Base-by-base conservation (phyloP, 2,329 filamentous ascomycete genomes). In the Aspergillus clavatus region DNA sequence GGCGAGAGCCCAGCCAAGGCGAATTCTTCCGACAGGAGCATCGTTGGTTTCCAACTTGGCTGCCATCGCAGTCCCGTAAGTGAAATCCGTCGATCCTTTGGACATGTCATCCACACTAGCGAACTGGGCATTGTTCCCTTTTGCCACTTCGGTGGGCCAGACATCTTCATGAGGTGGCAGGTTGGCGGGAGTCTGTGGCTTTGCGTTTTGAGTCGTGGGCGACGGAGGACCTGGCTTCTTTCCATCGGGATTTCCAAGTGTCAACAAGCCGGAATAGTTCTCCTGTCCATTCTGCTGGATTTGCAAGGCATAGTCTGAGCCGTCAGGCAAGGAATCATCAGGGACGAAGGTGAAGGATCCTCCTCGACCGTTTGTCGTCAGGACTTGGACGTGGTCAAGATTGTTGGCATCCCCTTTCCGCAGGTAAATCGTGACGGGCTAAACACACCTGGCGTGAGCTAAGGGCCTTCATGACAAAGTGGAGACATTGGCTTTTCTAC, bases 201-300 rank as follows among this genome's bases (percentile, higher is more conserved):
- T 33, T 8, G 5, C n/a, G 3, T 33, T 8, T 18, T 33, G 7
- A 14, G 14, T 21, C 14, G 31, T 26, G 22, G 14, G 42, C 33
- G 14, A 44, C 10, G 39, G 41, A 36, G 24, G 43, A 24, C 19
- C 53, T 33, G 28, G 40, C 33, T 19, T 54, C 45, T 58, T 53
- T 31, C 63, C 66, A 31, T 71, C 71, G 27, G 65, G 24, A 27
- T 46, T 19, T 1, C 36, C 61, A 37, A 79, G 59, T 24, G 59
- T 56, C 60, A 83, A 71, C 23, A 71, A 72, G 36, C 72, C 76
- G 37, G 73, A 77, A 68, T 81, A 83, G 69, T 83, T 83, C 61
- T 69, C 57, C 38, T 63, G 49, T 31, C 59, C 65, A 47, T 70
- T 74, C 59, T 82, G 79, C 11, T 56, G 60, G 65, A 84, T 81